These are phyloP conservation scores for Chytridiales sp. DNA, from an alignment of 371 early-diverging fungal species.

Conservation along the genomic window DNA sequence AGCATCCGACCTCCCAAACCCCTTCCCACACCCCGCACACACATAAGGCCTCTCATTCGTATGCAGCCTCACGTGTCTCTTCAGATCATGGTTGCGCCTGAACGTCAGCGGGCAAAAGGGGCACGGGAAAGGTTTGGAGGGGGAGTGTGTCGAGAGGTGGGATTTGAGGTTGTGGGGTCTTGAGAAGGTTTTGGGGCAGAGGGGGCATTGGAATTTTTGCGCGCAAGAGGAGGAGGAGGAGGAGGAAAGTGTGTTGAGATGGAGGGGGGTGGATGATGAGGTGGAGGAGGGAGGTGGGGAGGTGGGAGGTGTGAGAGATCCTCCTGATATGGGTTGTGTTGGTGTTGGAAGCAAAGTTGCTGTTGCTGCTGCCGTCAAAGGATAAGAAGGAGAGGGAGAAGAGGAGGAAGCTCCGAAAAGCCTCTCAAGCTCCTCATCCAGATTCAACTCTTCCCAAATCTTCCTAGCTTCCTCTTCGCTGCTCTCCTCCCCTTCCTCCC, in stretches of 20 bases:
- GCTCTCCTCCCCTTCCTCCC: too few species aligned
- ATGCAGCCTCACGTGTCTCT: slow-evolving; percentile 71
- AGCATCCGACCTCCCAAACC: slow-evolving; percentile 72
- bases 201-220: slow-evolving; percentile 37
- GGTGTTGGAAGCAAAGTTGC: too few species aligned
- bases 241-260: background rate
- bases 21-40: slow-evolving; percentile 59
- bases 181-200: slow-evolving; percentile 60
- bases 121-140: slow-evolving; percentile 53
- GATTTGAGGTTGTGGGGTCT: slow-evolving; percentile 70
- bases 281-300: too few species aligned
- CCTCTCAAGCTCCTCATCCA: too few species aligned
- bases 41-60: slow-evolving; percentile 65
- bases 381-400: too few species aligned
- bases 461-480: too few species aligned
- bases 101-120: slow-evolving; percentile 48
- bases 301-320: too few species aligned
- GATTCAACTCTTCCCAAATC: too few species aligned
- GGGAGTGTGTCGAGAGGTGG: slow-evolving; percentile 64
- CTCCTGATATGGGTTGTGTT: too few species aligned
- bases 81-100: slow-evolving; percentile 63
- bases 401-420: too few species aligned
- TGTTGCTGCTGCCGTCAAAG: too few species aligned
- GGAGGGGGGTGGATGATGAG: too few species aligned
- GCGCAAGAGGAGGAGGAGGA: background rate